Evolutionary conservation across 2,329 filamentous ascomycete genomes (phyloP), one percentile per base, ranked within the genome.

Genomic region (Pseudocercospora pini-densiflorae): DNA sequence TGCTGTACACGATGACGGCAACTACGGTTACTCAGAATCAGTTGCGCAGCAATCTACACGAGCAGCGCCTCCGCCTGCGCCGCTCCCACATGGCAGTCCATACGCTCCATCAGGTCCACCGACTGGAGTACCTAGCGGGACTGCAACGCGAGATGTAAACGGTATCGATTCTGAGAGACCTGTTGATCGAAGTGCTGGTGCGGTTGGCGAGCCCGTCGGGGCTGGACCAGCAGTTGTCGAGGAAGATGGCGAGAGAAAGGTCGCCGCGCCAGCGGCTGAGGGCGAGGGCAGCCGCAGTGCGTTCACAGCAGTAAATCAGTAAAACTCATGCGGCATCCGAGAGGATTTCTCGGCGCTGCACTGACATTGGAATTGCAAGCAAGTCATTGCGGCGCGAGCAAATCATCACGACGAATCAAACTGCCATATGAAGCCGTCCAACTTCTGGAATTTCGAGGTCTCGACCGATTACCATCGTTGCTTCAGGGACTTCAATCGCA

Each of bases 21-120:
- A 59, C 51, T 64, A 66, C 53, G 62, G n/a, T 29, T 24, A 57
- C 51, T 14, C 21, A 33, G 27, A 66, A 49, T 23, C 61, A 60
- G 40, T 45, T 21, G 40, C 47, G 36, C 21, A 54, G 23, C 21
- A 57, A 45, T 54, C 57, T 16, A 12, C 16, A n/a, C 21, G 33
- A 7, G 1, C 55, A 10, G 55, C 55, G n/a, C 29, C 31, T 10
- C 29, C 60, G 31, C 62, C 66, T n/a, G 55, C 67, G n/a, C 59
- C 67, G 6, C 60, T 72, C n/a, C 67, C 68, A 16, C 70, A 69
- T 21, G 66, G 66, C 23, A 70, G 67, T 40, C 68, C 68, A 9
- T 72, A 70, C 47, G 67, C 63, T 8, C 63, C 60, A 19, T 63
- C 70, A 31, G 31, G 55, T 8, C 66, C 65, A 12, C 65, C 61